A percentile compares a stretch with the other conserved stretches of the same genome.
Evolutionary conservation across 768 basidiomycete species (phyloP).

Genomic region (Scleroderma citrinum): DNA sequence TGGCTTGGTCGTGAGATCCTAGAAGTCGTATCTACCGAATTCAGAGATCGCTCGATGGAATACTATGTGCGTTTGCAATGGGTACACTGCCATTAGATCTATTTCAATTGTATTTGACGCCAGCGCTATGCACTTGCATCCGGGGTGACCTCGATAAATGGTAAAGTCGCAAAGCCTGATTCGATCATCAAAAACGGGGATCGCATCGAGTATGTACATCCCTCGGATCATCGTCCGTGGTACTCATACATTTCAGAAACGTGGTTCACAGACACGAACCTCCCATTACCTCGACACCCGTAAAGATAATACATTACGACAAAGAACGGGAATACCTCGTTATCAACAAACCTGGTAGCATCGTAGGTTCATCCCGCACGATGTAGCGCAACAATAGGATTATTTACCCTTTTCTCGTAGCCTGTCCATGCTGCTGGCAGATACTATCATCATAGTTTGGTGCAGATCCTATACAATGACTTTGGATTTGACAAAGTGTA

Average conservation of each 20-base stretch:
- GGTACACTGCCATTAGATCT: neutral
- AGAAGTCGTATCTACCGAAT: conserved; percentile 92
- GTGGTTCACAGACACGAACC: conserved; percentile 97
- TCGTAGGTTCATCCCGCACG: conserved; percentile 55
- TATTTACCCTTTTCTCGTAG: conserved; percentile 33
- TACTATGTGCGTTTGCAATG: conserved; percentile 71
- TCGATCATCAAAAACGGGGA: conserved; percentile 83
- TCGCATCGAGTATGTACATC: conserved; percentile 66
- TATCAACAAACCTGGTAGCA: conserved; percentile 94
- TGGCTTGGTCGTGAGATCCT: conserved; percentile 86
- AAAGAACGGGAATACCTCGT: conserved; percentile 78
- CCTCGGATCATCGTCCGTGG: neutral
- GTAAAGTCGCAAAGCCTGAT: conserved; percentile 73
- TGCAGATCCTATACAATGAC: conserved; percentile 80
- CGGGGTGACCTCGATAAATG: conserved; percentile 94
- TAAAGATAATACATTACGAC: conserved; percentile 76
- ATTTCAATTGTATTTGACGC: neutral
- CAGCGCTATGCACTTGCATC: conserved; percentile 75
- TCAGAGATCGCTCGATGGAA: conserved; percentile 88
- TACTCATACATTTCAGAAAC: conserved; percentile 47
- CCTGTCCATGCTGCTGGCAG: conserved; percentile 91
- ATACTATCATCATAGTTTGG: conserved; percentile 82
- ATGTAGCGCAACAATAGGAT: conserved; percentile 1
- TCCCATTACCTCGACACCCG: conserved; percentile 79
- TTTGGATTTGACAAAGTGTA: conserved; percentile 78